Evolutionary conservation across 495 filamentous ascomycete genomes (phyloP).

Genomic region (Hypoxylon fragiforme): DNA sequence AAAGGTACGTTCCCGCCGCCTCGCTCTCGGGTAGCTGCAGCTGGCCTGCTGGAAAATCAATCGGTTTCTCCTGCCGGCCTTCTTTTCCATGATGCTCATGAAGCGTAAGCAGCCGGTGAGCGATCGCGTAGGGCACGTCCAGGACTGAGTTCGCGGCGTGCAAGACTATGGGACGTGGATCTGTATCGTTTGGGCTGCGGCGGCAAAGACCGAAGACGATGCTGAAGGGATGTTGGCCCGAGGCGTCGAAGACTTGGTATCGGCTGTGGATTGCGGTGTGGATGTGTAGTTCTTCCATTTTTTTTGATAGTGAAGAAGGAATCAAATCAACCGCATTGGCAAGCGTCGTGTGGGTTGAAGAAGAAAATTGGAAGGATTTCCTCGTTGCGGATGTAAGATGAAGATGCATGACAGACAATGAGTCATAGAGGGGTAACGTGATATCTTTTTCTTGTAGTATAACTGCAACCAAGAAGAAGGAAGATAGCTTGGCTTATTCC

Average conservation of each 20-base stretch:
- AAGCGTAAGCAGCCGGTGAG: slow-evolving; percentile 29
- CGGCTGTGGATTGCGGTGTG: slow-evolving; percentile 26
- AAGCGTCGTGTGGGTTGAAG: not conserved
- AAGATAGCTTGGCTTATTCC: no score
- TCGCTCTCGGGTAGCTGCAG: slow-evolving; percentile 17
- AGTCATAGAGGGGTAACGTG: not conserved
- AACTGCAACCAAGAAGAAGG: no score
- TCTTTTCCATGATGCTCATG: slow-evolving; percentile 26
- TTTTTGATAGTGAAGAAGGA: not conserved
- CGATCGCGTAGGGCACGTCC: slow-evolving; percentile 31
- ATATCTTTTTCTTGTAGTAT: no score
- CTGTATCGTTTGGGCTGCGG: slow-evolving; percentile 24
- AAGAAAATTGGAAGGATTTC: not conserved
- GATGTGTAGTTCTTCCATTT: slow-evolving; percentile 28
- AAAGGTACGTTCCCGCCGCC: slow-evolving; percentile 26
- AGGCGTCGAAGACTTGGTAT: slow-evolving; percentile 27
- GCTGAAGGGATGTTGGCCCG: slow-evolving; percentile 31
- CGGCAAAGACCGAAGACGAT: slow-evolving; percentile 33
- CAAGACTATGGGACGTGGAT: slow-evolving; percentile 24
- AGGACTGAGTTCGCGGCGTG: slow-evolving; percentile 25
- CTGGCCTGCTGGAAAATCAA: slow-evolving; percentile 23
- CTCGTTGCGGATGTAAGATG: not conserved
- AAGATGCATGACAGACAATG: not conserved
- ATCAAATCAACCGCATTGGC: not conserved
- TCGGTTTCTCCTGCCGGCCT: slow-evolving; percentile 13